A percentile compares a stretch with the other conserved stretches of the same genome.
phyloP scores from a whole-genome alignment of 2,329 filamentous ascomycete species.

The Botrytis tulipae region DNA sequence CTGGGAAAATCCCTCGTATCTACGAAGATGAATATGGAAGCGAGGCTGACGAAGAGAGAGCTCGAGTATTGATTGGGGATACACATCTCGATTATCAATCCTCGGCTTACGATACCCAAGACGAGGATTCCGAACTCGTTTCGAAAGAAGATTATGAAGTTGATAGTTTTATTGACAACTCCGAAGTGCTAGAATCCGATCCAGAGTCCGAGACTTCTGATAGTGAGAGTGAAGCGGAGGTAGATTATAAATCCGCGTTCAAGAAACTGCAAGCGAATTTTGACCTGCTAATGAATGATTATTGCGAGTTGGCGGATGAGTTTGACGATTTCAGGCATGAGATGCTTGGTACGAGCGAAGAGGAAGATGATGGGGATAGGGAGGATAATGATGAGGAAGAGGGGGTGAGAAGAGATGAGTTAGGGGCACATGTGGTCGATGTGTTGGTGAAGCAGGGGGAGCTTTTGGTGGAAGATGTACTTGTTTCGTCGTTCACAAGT shows the following conservation, averaged over 20 bases:
- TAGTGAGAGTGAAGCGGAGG: background rate
- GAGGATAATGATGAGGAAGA: background rate
- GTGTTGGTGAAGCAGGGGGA: background rate
- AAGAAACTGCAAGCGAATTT: background rate
- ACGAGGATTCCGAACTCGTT: constrained; percentile 22
- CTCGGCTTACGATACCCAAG: constrained; percentile 36
- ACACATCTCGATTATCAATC: constrained; percentile 31
- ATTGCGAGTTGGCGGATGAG: background rate
- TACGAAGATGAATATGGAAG: constrained; percentile 18
- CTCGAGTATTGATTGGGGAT: constrained; percentile 20
- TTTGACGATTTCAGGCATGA: background rate
- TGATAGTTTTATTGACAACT: constrained; percentile 34
- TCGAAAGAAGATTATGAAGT: constrained; percentile 32
- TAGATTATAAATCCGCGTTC: background rate
- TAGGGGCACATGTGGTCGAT: background rate
- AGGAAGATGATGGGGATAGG: background rate
- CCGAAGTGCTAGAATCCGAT: constrained; percentile 19
- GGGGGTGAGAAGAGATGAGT: background rate
- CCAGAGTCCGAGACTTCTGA: background rate
- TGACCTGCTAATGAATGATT: background rate
- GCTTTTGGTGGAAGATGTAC: background rate
- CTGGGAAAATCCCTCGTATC: constrained; percentile 18
- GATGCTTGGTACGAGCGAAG: background rate
- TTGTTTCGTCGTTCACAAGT: background rate
- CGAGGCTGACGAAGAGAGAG: constrained; percentile 10